phyloP scores from a whole-genome alignment of 495 filamentous ascomycete genomes.

The Talaromyces liani region DNA sequence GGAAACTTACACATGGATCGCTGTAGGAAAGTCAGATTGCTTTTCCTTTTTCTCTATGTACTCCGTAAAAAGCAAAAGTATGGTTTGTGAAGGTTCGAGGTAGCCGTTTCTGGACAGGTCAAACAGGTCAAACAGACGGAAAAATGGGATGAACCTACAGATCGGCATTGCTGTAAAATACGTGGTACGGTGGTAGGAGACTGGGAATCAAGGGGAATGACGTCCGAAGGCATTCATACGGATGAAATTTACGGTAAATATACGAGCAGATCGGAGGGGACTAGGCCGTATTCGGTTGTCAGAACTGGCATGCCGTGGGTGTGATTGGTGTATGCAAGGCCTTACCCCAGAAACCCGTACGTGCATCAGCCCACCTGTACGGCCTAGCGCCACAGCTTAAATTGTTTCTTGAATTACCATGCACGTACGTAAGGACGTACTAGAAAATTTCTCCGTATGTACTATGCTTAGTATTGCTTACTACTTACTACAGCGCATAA shows the following conservation, averaged over 20 bases:
- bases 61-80: no score
- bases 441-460: background rate
- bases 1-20: background rate
- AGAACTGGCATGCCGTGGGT: no score
- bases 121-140: background rate
- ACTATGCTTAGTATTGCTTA: no score
- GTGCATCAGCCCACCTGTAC: background rate
- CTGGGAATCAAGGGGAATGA: background rate
- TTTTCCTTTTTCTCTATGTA: no score
- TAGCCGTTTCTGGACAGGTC: no score
- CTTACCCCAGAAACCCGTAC: background rate
- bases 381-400: background rate
- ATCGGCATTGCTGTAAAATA: background rate
- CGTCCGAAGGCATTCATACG: background rate
- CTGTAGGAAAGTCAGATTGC: background rate
- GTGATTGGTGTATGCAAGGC: background rate
- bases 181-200: no score
- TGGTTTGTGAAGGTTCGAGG: no score
- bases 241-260: background rate
- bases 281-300: background rate
- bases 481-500: no score
- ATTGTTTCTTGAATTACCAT: background rate
- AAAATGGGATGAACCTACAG: background rate
- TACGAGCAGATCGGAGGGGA: background rate
- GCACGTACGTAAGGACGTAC: background rate